Conservation (phyloP, 2,329 filamentous ascomycete genomes). For the Neoascochyta sp. region DNA sequence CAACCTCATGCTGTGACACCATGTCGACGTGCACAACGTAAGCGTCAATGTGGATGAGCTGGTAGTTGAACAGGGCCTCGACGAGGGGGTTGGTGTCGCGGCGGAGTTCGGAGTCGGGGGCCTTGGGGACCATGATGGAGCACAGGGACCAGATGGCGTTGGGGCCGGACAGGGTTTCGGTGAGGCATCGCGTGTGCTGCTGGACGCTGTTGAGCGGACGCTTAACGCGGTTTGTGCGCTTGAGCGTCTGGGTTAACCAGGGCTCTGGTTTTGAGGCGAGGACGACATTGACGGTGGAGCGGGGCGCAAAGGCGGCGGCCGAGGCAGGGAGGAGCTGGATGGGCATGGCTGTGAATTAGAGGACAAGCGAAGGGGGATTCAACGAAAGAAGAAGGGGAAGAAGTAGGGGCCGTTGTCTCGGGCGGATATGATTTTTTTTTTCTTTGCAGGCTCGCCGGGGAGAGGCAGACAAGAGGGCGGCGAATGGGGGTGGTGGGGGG, state of each 20-base stretch:
- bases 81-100: slow-evolving; percentile 77
- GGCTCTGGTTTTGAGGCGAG: slow-evolving; percentile 87
- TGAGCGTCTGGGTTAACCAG: slow-evolving; percentile 94
- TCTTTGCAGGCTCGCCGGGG: slow-evolving; percentile 36
- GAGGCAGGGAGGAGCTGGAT: slow-evolving; percentile 91
- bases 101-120: slow-evolving; percentile 77
- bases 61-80: slow-evolving; percentile 87
- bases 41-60: slow-evolving; percentile 88
- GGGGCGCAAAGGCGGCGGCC: slow-evolving; percentile 90
- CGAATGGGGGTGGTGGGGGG: slow-evolving; percentile 43
- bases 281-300: slow-evolving; percentile 91
- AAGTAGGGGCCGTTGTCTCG: slow-evolving; percentile 30
- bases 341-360: slow-evolving; percentile 61
- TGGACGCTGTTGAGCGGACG: slow-evolving; percentile 94
- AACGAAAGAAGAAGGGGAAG: slow-evolving; percentile 35
- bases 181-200: slow-evolving; percentile 92
- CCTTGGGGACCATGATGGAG: slow-evolving; percentile 88
- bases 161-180: slow-evolving; percentile 83
- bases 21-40: slow-evolving; percentile 99
- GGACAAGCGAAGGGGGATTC: slow-evolving; percentile 21
- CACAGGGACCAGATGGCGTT: slow-evolving; percentile 94
- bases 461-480: slow-evolving; percentile 37
- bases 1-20: slow-evolving; percentile 95
- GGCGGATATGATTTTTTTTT: slow-evolving; percentile 35
- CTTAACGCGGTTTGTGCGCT: slow-evolving; percentile 95